Evolutionary conservation across 495 filamentous ascomycete genomes (phyloP).

Genomic region (Penicillium arizonense): DNA sequence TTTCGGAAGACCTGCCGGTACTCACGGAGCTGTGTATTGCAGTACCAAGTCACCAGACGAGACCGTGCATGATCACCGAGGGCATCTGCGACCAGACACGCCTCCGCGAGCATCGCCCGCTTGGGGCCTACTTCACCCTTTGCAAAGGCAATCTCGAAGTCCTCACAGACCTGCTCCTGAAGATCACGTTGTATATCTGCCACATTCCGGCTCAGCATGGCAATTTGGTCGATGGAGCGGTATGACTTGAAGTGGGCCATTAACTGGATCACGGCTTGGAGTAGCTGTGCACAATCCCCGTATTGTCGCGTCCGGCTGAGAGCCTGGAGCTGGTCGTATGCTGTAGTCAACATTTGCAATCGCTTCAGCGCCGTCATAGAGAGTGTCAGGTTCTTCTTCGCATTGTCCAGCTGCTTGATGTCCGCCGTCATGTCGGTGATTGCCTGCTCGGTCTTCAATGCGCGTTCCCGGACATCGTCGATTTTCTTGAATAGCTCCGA

Average conservation of each 20-base stretch:
- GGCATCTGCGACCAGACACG: constrained; percentile 92
- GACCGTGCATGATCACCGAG: constrained; percentile 85
- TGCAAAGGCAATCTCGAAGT: constrained; percentile 93
- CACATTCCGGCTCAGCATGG: constrained; percentile 87
- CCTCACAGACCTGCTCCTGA: constrained; percentile 95
- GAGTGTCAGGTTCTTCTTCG: constrained; percentile 92
- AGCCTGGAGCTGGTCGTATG: constrained; percentile 90
- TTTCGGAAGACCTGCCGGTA: constrained; percentile 94
- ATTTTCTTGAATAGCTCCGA: constrained; percentile 91
- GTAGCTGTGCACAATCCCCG: constrained; percentile 89
- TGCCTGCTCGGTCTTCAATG: constrained; percentile 86
- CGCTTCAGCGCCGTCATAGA: constrained; percentile 98
- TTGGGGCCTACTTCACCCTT: constrained; percentile 77
- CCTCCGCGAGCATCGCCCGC: constrained; percentile 73
- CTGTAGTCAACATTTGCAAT: constrained; percentile 97
- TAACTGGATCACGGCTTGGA: constrained; percentile 95
- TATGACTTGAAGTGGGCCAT: constrained; percentile 99
- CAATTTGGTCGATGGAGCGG: constrained; percentile 96
- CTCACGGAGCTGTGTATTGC: constrained; percentile 94
- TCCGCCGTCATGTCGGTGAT: constrained; percentile 99
- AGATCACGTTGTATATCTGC: constrained; percentile 92
- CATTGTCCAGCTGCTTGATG: constrained; percentile 95
- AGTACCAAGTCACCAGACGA: constrained; percentile 91
- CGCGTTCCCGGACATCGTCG: constrained; percentile 86
- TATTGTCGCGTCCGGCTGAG: constrained; percentile 87